A percentile compares a stretch with the other conserved stretches of the same genome.
phyloP scores from a whole-genome alignment of 495 filamentous ascomycete genomes.

The Tuber melanosporum region DNA sequence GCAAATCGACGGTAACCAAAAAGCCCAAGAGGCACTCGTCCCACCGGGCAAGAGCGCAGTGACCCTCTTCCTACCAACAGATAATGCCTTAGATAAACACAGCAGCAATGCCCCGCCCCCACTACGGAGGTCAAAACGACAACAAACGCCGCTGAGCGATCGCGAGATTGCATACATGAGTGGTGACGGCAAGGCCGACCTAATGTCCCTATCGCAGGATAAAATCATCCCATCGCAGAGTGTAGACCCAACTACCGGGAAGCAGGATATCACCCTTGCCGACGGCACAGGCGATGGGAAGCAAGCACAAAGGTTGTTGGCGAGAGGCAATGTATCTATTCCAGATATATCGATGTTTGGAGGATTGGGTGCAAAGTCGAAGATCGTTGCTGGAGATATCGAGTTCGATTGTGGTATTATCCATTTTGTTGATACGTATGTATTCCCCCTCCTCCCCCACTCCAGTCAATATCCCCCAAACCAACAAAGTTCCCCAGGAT shows the following conservation, averaged over 20 bases:
- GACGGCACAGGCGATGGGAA: not conserved
- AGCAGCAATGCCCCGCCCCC: not conserved
- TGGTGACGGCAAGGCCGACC: not conserved
- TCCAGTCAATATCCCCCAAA: not conserved
- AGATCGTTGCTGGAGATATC: not conserved
- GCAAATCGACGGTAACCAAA: not conserved
- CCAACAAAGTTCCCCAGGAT: not conserved
- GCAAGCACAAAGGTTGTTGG: not conserved
- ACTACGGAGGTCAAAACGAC: not conserved
- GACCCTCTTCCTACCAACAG: not conserved
- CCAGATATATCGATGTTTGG: not conserved
- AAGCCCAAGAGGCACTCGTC: not conserved
- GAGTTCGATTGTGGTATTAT: not conserved
- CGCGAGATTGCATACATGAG: not conserved
- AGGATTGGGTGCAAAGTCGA: not conserved
- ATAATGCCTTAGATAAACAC: not conserved
- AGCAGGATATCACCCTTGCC: not conserved
- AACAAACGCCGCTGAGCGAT: not conserved
- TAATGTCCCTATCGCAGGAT: not conserved
- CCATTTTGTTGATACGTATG: constrained; percentile 1
- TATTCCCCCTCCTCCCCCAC: not conserved
- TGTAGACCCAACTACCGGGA: not conserved
- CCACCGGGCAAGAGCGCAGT: not conserved
- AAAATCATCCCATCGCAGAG: not conserved
- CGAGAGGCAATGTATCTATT: not conserved